Conservation (phyloP, 768 basidiomycete species). For the Auriscalpium vulgare region DNA sequence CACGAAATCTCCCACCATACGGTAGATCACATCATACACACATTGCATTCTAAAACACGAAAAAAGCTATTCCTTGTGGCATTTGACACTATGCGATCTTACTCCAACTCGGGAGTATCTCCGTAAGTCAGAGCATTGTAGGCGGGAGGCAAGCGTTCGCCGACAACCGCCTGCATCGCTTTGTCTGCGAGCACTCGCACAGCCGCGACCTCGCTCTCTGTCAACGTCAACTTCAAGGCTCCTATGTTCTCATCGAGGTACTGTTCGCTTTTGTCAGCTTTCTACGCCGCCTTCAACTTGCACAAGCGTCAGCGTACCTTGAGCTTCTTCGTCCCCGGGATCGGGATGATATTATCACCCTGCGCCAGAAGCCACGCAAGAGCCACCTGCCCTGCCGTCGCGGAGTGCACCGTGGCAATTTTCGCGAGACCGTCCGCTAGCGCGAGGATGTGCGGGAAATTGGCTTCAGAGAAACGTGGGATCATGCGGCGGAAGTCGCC, state of each 20-base stretch:
- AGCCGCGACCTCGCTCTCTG: no score
- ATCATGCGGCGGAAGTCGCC: constrained; percentile 21
- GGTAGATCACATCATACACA: no score
- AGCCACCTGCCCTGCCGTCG: constrained; percentile 31
- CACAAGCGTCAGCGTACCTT: constrained; percentile 15
- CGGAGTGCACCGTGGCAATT: constrained; percentile 27
- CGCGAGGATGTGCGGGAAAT: constrained; percentile 37
- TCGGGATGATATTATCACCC: constrained; percentile 2
- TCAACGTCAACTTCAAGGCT: constrained; percentile 15
- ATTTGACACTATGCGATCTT: no score
- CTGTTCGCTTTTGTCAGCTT: constrained; percentile 13
- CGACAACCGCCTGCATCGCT: no score
- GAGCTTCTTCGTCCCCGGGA: constrained; percentile 28
- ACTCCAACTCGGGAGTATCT: no score
- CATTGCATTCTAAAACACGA: no score
- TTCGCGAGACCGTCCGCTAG: constrained; percentile 26
- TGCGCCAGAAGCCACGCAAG: constrained; percentile 35
- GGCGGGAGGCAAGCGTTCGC: no score
- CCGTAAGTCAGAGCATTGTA: no score
- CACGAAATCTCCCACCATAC: no score
- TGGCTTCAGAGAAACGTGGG: constrained; percentile 26
- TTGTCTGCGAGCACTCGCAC: no score
- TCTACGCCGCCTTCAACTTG: background rate
- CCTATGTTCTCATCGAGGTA: constrained; percentile 39
- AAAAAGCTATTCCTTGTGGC: no score